Percentiles rank a stretch among this genome's conserved stretches.
Evolutionary conservation across 1,284 basidiomycete species (phyloP).

Genomic region (Apiotrichum akiyoshidainum): DNA sequence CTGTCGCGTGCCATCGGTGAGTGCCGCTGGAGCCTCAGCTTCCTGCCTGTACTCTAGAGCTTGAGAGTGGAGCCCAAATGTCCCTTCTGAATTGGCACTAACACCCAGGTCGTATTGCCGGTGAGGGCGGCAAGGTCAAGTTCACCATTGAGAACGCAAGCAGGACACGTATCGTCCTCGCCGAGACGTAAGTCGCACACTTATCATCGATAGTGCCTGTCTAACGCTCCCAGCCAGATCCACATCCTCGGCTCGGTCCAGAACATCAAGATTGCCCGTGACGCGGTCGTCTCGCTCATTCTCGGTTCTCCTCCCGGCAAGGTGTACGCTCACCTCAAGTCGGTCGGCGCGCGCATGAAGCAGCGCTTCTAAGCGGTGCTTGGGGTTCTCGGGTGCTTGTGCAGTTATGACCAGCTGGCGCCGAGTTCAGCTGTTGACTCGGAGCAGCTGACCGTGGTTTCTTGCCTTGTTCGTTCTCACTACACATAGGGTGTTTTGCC

Average conservation of each 20-base stretch:
- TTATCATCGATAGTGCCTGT: neutral
- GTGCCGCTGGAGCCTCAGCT: constrained; percentile 22
- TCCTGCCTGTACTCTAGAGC: neutral
- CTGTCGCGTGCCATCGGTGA: constrained; percentile 88
- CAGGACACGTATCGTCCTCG: constrained; percentile 90
- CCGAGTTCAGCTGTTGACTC: neutral
- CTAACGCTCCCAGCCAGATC: constrained; percentile 50
- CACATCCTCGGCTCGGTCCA: constrained; percentile 59
- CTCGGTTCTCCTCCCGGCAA: constrained; percentile 92
- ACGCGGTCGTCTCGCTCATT: constrained; percentile 92
- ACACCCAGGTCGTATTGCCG: constrained; percentile 82
- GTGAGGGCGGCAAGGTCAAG: constrained; percentile 96
- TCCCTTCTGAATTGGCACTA: neutral
- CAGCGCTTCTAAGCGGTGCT: constrained; percentile 60
- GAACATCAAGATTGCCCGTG: constrained; percentile 94
- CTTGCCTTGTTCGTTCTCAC: no score
- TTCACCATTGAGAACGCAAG: constrained; percentile 98
- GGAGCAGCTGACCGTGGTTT: no score
- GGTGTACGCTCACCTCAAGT: constrained; percentile 86
- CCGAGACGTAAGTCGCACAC: constrained; percentile 74
- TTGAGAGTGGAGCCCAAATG: no score
- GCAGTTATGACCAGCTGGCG: neutral
- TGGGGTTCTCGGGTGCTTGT: neutral
- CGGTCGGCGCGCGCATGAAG: constrained; percentile 87
- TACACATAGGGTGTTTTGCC: no score